These are phyloP conservation scores for Ehretia macrophylla DNA, from an alignment of 257 asterid species.

Conservation along the genomic window DNA sequence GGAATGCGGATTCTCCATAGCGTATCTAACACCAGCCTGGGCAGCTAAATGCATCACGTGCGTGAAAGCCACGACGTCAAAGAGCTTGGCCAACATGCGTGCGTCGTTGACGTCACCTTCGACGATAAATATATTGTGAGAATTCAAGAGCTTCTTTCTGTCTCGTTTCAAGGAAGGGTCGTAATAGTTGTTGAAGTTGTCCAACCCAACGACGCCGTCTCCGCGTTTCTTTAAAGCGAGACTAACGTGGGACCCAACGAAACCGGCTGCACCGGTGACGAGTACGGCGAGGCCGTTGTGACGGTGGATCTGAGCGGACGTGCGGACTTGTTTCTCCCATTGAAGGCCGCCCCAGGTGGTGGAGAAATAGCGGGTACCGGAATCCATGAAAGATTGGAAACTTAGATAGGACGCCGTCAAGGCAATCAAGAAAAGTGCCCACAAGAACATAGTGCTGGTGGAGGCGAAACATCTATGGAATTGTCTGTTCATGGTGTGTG, in stretches of 20 bases:
- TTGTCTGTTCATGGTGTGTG: slow-evolving; percentile 51
- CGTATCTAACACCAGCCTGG: slow-evolving; percentile 82
- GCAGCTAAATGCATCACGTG: slow-evolving; percentile 90
- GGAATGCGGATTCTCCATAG: slow-evolving; percentile 69
- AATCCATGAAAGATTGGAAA: slow-evolving; percentile 56
- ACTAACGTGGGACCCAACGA: slow-evolving; percentile 68
- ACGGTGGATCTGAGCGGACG: slow-evolving; percentile 62
- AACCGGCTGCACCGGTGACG: slow-evolving; percentile 90
- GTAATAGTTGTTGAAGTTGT: slow-evolving; percentile 64
- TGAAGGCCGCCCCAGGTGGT: slow-evolving; percentile 61
- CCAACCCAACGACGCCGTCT: slow-evolving; percentile 78
- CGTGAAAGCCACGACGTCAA: slow-evolving; percentile 47
- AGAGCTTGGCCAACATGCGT: slow-evolving; percentile 40
- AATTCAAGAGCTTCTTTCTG: slow-evolving; percentile 30
- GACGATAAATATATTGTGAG: slow-evolving; percentile 32
- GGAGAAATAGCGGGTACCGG: slow-evolving; percentile 51
- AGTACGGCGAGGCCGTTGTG: slow-evolving; percentile 49
- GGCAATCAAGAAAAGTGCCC: slow-evolving; percentile 69
- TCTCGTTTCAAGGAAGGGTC: slow-evolving; percentile 49
- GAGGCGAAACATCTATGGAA: slow-evolving; percentile 67
- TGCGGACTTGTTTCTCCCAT: slow-evolving; percentile 51
- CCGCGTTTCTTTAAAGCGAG: slow-evolving; percentile 74
- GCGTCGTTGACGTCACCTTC: slow-evolving; percentile 68
- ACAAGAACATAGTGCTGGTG: slow-evolving; percentile 66
- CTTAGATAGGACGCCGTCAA: slow-evolving; percentile 66